These are phyloP conservation scores for Candida ficus DNA, from an alignment of 805 yeast species.

Conservation along the genomic window DNA sequence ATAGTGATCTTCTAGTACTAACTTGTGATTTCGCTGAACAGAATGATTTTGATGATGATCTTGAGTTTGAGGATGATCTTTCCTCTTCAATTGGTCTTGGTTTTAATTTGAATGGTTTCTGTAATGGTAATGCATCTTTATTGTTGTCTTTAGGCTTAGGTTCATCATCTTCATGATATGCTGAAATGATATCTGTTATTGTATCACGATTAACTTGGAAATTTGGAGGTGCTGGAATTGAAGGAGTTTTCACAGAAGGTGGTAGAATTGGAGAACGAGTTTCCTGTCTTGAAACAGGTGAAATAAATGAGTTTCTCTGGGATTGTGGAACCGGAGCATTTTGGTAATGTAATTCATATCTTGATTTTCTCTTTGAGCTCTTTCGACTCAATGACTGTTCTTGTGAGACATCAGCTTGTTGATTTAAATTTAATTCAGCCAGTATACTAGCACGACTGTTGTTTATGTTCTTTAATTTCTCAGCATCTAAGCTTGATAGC, in stretches of 20 bases:
- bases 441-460: conserved; percentile 9
- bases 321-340: neutral
- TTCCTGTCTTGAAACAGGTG: too few species aligned
- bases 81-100: neutral
- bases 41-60: conserved; percentile 3
- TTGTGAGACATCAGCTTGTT: neutral
- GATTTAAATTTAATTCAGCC: conserved; percentile 8
- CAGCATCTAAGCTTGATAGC: conserved; percentile 16
- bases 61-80: conserved; percentile 4
- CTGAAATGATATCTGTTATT: conserved; percentile 1
- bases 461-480: conserved; percentile 3
- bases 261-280: neutral
- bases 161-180: neutral
- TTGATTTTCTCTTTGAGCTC: conserved; percentile 1
- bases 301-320: neutral
- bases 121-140: neutral
- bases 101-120: conserved; percentile 3
- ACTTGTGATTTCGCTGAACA: conserved; percentile 5
- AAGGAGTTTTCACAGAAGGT: neutral
- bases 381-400: conserved; percentile 4
- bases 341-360: conserved; percentile 1
- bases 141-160: neutral
- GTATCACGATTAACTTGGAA: neutral
- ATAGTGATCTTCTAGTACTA: conserved; percentile 12
- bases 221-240: neutral